Conservation (phyloP, 306 rosid species). For the Castanea crenata region DNA sequence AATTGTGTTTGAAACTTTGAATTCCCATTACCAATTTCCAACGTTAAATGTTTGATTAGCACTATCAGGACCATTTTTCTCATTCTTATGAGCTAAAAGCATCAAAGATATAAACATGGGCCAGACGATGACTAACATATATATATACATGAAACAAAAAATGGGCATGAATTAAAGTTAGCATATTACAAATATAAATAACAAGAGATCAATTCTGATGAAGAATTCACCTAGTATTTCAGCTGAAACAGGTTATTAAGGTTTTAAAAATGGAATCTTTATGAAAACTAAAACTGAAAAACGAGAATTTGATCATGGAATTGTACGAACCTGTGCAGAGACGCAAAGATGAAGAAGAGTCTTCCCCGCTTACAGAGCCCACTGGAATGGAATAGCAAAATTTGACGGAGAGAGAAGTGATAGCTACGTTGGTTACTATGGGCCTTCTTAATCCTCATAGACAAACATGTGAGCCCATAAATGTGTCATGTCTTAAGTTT, state of each 20-base stretch:
- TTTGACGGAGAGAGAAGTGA: too few relatives aligned
- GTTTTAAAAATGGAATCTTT: background rate
- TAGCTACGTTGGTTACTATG: too few relatives aligned
- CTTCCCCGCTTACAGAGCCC: too few relatives aligned
- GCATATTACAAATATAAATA: background rate
- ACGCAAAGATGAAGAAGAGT: too few relatives aligned
- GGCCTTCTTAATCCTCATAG: too few relatives aligned
- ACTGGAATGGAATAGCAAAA: too few relatives aligned
- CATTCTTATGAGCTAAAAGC: too few relatives aligned
- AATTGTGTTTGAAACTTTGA: background rate
- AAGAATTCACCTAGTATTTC: background rate
- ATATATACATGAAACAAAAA: background rate
- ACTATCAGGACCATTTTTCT: background rate
- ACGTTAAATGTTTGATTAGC: background rate
- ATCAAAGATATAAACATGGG: background rate
- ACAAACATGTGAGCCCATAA: too few relatives aligned
- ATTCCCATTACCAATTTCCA: background rate
- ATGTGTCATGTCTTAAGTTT: too few relatives aligned
- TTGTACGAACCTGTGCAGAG: background rate
- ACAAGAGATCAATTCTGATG: background rate
- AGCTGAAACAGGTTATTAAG: background rate
- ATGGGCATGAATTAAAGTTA: background rate
- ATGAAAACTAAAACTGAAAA: background rate
- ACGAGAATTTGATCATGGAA: background rate
- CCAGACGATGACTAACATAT: background rate